Evolutionary conservation across 1,284 basidiomycete genomes (phyloP).

Genomic region (Anthracocystis setariae): DNA sequence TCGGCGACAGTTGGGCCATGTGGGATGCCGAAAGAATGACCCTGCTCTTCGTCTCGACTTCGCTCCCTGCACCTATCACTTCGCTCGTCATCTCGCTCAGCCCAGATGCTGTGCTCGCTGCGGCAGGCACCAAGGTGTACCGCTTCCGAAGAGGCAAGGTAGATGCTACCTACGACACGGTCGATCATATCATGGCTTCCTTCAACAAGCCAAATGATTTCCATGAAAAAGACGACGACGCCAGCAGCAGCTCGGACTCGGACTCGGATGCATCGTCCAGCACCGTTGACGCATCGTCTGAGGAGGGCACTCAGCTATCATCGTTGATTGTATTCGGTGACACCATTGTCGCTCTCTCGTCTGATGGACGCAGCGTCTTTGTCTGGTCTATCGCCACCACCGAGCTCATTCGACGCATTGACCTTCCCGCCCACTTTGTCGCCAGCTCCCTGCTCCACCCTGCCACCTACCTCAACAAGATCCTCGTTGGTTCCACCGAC

Average conservation of each 20-base stretch:
- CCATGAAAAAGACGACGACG: constrained; percentile 10
- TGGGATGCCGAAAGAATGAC: constrained; percentile 96
- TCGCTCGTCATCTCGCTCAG: constrained; percentile 77
- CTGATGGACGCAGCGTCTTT: constrained; percentile 81
- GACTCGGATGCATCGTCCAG: constrained; percentile 19
- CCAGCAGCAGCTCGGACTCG: constrained; percentile 13
- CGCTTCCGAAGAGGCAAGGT: constrained; percentile 89
- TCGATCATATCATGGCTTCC: constrained; percentile 34
- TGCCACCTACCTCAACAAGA: constrained; percentile 95
- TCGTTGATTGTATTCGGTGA: constrained; percentile 62
- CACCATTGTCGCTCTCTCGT: constrained; percentile 70
- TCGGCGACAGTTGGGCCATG: constrained; percentile 91
- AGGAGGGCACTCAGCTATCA: constrained; percentile 37
- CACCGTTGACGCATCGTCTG: constrained; percentile 4
- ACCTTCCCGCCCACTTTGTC: constrained; percentile 72
- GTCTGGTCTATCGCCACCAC: constrained; percentile 75
- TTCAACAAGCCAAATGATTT: constrained; percentile 29
- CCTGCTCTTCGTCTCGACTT: constrained; percentile 91
- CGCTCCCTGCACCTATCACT: constrained; percentile 78
- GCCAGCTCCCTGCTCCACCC: constrained; percentile 89
- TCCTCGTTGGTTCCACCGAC: constrained; percentile 83
- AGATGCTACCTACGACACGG: constrained; percentile 70
- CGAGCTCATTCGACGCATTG: constrained; percentile 41
- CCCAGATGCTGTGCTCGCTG: constrained; percentile 85
- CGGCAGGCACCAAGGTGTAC: constrained; percentile 77